Percentiles rank a stretch among this genome's conserved stretches.
These are phyloP conservation scores for Tarenaya hassleriana DNA, from an alignment of 345 rosid species.

Conservation along the genomic window DNA sequence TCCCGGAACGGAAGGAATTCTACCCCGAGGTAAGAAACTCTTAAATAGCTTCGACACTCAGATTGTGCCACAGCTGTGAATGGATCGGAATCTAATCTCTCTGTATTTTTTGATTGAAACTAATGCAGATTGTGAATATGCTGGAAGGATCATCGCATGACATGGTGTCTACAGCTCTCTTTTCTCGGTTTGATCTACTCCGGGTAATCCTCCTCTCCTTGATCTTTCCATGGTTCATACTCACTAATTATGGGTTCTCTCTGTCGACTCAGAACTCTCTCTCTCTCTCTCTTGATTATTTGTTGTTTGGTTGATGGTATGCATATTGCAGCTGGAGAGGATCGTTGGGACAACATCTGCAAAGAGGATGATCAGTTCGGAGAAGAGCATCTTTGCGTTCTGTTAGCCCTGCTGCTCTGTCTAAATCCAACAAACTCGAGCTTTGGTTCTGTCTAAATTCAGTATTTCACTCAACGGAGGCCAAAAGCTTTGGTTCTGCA, in stretches of 20 bases:
- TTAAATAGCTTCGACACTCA: conserved; percentile 2
- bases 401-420: conserved; percentile 27
- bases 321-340: conserved; percentile 58
- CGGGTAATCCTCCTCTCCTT: conserved; percentile 44
- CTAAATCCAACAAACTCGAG: too few relatives aligned
- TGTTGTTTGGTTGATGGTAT: conserved; percentile 2
- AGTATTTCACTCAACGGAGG: too few relatives aligned
- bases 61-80: conserved; percentile 1
- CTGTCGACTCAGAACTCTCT: too few relatives aligned
- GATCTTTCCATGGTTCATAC: neutral
- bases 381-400: conserved; percentile 61
- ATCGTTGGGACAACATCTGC: conserved; percentile 63
- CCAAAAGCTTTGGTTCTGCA: too few relatives aligned
- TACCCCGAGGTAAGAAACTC: conserved; percentile 66
- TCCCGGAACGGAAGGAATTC: conserved; percentile 90
- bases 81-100: conserved; percentile 9
- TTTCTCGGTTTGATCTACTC: conserved; percentile 60
- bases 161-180: conserved; percentile 70
- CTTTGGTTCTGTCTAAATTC: too few relatives aligned
- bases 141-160: conserved; percentile 65
- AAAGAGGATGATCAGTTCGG: conserved; percentile 61
- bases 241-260: too few relatives aligned
- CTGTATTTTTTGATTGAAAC: too few relatives aligned
- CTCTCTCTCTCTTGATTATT: too few relatives aligned
- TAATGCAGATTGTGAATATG: conserved; percentile 75